These are phyloP conservation scores for Moesziomyces parantarcticus DNA, from an alignment of 1,284 basidiomycete species.

Conservation along the genomic window DNA sequence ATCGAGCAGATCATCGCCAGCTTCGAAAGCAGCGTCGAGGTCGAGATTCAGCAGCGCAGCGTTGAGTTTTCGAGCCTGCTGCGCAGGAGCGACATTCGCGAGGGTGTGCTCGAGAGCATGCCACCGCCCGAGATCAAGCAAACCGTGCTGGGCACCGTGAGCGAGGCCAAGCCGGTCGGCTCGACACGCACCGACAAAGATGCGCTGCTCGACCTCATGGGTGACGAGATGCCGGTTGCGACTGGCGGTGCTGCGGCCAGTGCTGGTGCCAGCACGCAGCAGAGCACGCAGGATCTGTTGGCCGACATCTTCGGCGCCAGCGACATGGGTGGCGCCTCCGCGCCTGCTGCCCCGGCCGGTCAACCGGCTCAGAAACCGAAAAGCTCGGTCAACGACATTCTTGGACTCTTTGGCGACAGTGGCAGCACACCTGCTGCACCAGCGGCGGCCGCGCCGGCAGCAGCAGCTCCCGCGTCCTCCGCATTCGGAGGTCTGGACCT, in stretches of 20 bases:
- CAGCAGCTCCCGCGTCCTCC: slow-evolving; percentile 24
- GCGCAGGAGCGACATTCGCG: slow-evolving; percentile 75
- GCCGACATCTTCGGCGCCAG: slow-evolving; percentile 88
- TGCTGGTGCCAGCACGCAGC: slow-evolving; percentile 57
- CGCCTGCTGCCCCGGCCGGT: slow-evolving; percentile 46
- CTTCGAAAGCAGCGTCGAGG: slow-evolving; percentile 83
- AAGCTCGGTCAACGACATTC: slow-evolving; percentile 85
- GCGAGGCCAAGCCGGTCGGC: slow-evolving; percentile 62
- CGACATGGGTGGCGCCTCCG: slow-evolving; percentile 68
- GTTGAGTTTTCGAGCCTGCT: slow-evolving; percentile 93
- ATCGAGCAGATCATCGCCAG: slow-evolving; percentile 78
- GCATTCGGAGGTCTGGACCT: slow-evolving; percentile 60
- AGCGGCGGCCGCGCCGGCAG: slow-evolving; percentile 60
- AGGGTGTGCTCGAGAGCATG: slow-evolving; percentile 97
- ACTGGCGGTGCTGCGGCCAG: slow-evolving; percentile 16
- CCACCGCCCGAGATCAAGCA: slow-evolving; percentile 88
- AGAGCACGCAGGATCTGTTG: slow-evolving; percentile 87
- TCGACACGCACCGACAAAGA: slow-evolving; percentile 60
- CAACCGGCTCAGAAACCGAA: slow-evolving; percentile 67
- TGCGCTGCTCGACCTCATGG: slow-evolving; percentile 60
- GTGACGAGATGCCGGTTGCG: slow-evolving; percentile 53
- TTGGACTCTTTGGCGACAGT: slow-evolving; percentile 81
- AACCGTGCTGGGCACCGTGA: slow-evolving; percentile 62
- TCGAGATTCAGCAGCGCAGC: slow-evolving; percentile 94
- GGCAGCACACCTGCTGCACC: slow-evolving; percentile 57